phyloP scores from a whole-genome alignment of 345 rosid species.

The Limnanthes douglasii region DNA sequence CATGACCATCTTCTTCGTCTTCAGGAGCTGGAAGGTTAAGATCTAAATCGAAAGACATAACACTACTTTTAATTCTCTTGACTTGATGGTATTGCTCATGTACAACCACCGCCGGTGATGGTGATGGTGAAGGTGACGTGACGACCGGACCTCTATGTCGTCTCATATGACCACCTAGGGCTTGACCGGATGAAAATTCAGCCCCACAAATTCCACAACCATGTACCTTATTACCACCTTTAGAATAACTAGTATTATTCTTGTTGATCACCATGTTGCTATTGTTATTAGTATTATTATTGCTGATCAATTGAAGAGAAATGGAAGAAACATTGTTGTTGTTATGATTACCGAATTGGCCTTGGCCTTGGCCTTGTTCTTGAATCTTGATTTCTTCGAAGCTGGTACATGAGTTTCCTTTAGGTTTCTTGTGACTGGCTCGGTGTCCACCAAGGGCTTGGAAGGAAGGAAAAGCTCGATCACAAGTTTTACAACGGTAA shows the following conservation, averaged over 20 bases:
- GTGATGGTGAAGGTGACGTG: slow-evolving; percentile 9
- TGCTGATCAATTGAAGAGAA: slow-evolving; percentile 44
- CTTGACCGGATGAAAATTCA: slow-evolving; percentile 89
- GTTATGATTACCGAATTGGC: slow-evolving; percentile 11
- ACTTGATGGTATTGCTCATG: slow-evolving; percentile 23
- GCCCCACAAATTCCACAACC: slow-evolving; percentile 91
- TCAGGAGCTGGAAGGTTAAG: slow-evolving; percentile 96
- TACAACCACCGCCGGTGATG: slow-evolving; percentile 7
- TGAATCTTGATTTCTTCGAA: slow-evolving; percentile 16
- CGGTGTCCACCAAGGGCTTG: slow-evolving; percentile 98
- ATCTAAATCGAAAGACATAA: slow-evolving; percentile 66
- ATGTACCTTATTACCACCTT: slow-evolving; percentile 42
- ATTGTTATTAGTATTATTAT: slow-evolving; percentile 12
- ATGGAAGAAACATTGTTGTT: slow-evolving; percentile 27
- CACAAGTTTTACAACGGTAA: slow-evolving; percentile 90
- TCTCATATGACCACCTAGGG: slow-evolving; percentile 98
- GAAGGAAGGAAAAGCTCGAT: slow-evolving; percentile 72
- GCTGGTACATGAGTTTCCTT: slow-evolving; percentile 12
- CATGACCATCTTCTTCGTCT: no score
- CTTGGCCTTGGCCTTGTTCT: slow-evolving; percentile 15
- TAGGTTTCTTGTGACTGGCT: slow-evolving; percentile 94
- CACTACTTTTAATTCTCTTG: slow-evolving; percentile 25
- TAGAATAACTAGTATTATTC: slow-evolving; percentile 9
- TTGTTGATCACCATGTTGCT: slow-evolving; percentile 10
- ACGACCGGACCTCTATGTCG: slow-evolving; percentile 46